Percentiles rank a stretch among this genome's conserved stretches.
Evolutionary conservation across 2,329 filamentous ascomycete genomes (phyloP).

Genomic region (Didymella pinodella): DNA sequence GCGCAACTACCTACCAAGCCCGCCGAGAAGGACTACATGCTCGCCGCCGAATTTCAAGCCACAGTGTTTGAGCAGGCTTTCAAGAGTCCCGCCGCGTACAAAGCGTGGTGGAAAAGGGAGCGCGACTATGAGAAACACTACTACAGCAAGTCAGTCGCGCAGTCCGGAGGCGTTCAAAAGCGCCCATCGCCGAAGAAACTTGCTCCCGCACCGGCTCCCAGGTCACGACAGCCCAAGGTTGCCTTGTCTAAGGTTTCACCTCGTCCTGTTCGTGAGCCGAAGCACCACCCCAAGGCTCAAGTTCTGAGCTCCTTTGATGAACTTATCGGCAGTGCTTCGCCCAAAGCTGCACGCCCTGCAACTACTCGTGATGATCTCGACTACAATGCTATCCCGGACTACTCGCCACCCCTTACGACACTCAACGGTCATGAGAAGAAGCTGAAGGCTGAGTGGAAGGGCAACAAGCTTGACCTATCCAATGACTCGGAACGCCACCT

Average conservation of each 20-base stretch:
- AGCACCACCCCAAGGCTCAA: slow-evolving; percentile 45
- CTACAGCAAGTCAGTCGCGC: slow-evolving; percentile 42
- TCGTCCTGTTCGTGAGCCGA: slow-evolving; percentile 46
- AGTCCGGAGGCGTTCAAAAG: slow-evolving; percentile 54
- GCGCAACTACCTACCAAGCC: slow-evolving; percentile 43
- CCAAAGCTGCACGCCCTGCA: slow-evolving; percentile 52
- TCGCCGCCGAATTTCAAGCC: slow-evolving; percentile 44
- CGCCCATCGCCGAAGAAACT: slow-evolving; percentile 47
- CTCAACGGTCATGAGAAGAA: slow-evolving; percentile 70
- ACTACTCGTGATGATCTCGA: slow-evolving; percentile 84
- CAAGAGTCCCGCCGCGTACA: slow-evolving; percentile 50
- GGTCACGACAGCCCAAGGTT: slow-evolving; percentile 44
- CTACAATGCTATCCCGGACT: slow-evolving; percentile 75
- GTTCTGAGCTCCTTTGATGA: slow-evolving; percentile 49
- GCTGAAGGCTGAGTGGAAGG: slow-evolving; percentile 89
- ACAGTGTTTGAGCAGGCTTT: slow-evolving; percentile 43
- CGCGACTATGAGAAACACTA: slow-evolving; percentile 59
- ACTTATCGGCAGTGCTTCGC: slow-evolving; percentile 40
- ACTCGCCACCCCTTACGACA: slow-evolving; percentile 72
- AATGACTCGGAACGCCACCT: slow-evolving; percentile 68
- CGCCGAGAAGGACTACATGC: slow-evolving; percentile 49
- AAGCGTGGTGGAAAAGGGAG: slow-evolving; percentile 53
- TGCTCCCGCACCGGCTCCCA: slow-evolving; percentile 48
- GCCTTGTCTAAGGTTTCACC: slow-evolving; percentile 43
- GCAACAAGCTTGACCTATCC: slow-evolving; percentile 76